phyloP scores from a whole-genome alignment of 2,329 filamentous ascomycete species.

The Colletotrichum cereale region DNA sequence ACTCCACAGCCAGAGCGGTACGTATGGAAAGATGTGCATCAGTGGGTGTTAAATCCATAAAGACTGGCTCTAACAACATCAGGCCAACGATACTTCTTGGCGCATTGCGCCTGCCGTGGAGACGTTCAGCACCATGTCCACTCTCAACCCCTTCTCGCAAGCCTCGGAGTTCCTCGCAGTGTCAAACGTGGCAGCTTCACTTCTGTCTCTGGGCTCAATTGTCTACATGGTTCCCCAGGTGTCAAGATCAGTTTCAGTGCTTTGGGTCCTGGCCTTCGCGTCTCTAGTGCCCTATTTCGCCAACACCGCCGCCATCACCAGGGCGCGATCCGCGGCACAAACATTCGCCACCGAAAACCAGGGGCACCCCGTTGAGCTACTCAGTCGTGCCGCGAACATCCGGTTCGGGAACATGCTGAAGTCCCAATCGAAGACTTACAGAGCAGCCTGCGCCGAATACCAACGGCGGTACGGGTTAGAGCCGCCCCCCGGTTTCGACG shows the following conservation, averaged over 20 bases:
- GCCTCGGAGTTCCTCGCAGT: background rate
- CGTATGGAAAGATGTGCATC: too few species aligned
- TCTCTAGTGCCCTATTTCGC: background rate
- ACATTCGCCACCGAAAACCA: background rate
- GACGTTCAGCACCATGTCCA: background rate
- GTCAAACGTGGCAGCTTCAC: background rate
- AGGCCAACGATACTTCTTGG: slow-evolving; percentile 10
- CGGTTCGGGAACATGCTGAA: background rate
- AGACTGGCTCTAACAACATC: background rate
- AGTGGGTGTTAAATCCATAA: background rate
- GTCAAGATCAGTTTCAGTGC: background rate
- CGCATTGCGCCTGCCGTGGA: slow-evolving; percentile 5
- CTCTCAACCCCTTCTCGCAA: background rate
- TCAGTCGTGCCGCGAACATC: background rate
- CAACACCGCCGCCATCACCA: background rate
- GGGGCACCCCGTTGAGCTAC: slow-evolving; percentile 2
- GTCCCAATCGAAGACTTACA: slow-evolving; percentile 11
- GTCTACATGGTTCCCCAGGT: background rate
- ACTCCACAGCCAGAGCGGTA: slow-evolving; percentile 1
- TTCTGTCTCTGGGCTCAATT: background rate
- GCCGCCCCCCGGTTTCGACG: slow-evolving; percentile 60
- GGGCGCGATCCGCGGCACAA: background rate
- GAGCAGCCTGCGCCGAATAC: slow-evolving; percentile 56
- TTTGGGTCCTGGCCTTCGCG: background rate
- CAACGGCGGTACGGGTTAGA: slow-evolving; percentile 55